Evolutionary conservation across 352 stramenopile genomes (phyloP), one percentile per base, ranked within the genome.

Genomic region (Phytophthora idaei): DNA sequence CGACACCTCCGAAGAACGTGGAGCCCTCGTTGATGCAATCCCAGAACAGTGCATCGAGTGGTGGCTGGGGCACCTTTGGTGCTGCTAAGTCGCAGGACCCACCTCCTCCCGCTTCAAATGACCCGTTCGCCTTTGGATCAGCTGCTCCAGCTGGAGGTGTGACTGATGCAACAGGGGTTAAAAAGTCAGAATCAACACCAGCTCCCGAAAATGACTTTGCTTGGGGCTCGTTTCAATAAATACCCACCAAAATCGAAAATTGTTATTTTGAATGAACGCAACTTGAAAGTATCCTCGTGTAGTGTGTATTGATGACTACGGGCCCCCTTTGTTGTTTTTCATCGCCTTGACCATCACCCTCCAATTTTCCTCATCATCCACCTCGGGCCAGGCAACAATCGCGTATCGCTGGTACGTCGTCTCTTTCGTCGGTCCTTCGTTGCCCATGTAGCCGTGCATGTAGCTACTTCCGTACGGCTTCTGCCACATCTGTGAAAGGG

Each of bases 171-270:
- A 21, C 21, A 21, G 21, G 21, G 21, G 21, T 21, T 37, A 51
- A 63, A 42, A 64, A 73, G 2, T 47, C 47, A 21, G 58, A 49
- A 11, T 21, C 21, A 21, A 21, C 21, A 1, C 21, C 21, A 21
- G 15, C 46, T 14, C 29, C 57, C 11, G 59, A 41, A 49, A 64
- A 64, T 31, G 57, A 75, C n/a, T 72, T 75, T 15, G 46, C 62
- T 2, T 75, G 67, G 67, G 67, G 62, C 7, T 59, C 67, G 1
- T 74, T 74, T 46, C 67, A 71, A 55, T 75, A 68, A 65, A 37
- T 46, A 11, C 21, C 21, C 25, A 36, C 21, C 25, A 12, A 37
- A 21, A 25, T 25, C 12, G 21, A 21, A 42, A 12, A 42, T 42
- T 15, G 14, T 42, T 15, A 15, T 5, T 42, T 15, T 5, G 14